Percentiles rank a stretch among this genome's conserved stretches.
phyloP scores from a whole-genome alignment of 176 grass and related monocot species.

The Carex myosuroides region DNA sequence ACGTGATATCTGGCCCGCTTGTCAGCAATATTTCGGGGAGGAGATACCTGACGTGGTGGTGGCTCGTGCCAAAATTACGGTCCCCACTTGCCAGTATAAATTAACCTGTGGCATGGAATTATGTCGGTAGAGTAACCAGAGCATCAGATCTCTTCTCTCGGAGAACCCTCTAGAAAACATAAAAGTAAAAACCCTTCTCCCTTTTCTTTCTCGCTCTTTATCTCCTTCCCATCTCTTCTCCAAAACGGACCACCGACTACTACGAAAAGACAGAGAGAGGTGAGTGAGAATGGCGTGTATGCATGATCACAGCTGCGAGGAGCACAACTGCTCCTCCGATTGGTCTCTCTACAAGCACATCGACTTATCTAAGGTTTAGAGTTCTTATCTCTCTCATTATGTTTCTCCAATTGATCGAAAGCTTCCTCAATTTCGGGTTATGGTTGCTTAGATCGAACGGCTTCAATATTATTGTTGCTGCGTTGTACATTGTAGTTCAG shows the following conservation, averaged over 20 bases:
- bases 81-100: too few relatives aligned
- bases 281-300: conserved; percentile 65
- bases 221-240: neutral
- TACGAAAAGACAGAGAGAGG: neutral
- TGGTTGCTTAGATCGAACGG: neutral
- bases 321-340: conserved; percentile 94
- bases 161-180: neutral
- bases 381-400: neutral
- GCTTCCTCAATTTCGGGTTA: neutral
- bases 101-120: too few relatives aligned
- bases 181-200: neutral
- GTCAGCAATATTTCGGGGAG: too few relatives aligned
- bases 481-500: neutral
- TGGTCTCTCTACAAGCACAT: conserved; percentile 95
- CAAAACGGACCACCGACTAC: neutral
- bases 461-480: neutral
- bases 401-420: neutral
- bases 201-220: neutral
- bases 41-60: too few relatives aligned
- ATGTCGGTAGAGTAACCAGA: too few relatives aligned
- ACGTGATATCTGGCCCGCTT: too few relatives aligned
- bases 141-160: neutral
- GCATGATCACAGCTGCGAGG: conserved; percentile 95
- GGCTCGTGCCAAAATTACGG: too few relatives aligned
- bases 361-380: conserved; percentile 64